A percentile compares a stretch with the other conserved stretches of the same genome.
Conservation (phyloP, 2,329 filamentous ascomycete species). For the Penicillium sp. region DNA sequence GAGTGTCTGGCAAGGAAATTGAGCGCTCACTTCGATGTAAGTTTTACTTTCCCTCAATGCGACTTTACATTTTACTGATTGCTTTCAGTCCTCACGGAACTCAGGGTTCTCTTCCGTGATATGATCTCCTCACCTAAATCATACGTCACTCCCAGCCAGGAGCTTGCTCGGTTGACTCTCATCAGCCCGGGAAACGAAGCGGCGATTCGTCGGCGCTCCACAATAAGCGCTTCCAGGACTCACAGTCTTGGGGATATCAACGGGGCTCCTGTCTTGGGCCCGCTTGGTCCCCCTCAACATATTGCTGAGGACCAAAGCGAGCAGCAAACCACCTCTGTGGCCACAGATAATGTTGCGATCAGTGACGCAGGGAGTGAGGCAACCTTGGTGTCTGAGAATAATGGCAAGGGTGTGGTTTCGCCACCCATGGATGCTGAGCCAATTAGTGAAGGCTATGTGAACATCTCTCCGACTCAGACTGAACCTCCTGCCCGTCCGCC, state of each 20-base stretch:
- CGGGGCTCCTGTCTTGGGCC: slow-evolving; percentile 48
- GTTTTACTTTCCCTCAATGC: slow-evolving; percentile 34
- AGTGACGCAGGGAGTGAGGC: slow-evolving; percentile 34
- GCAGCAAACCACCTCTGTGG: neutral
- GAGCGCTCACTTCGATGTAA: slow-evolving; percentile 70
- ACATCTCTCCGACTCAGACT: slow-evolving; percentile 14
- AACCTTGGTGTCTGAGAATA: slow-evolving; percentile 37
- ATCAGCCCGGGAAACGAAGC: slow-evolving; percentile 60
- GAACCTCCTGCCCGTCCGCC: slow-evolving; percentile 52
- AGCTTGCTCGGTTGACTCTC: slow-evolving; percentile 77
- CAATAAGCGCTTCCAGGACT: slow-evolving; percentile 35
- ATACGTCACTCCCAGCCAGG: slow-evolving; percentile 69
- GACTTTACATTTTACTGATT: neutral
- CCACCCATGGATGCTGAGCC: slow-evolving; percentile 17
- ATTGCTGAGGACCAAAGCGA: slow-evolving; percentile 21
- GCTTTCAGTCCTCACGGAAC: slow-evolving; percentile 67
- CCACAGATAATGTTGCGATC: neutral
- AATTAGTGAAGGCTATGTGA: slow-evolving; percentile 22
- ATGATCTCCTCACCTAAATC: slow-evolving; percentile 64
- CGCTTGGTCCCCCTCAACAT: slow-evolving; percentile 41
- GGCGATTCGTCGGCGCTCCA: slow-evolving; percentile 50
- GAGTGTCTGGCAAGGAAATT: slow-evolving; percentile 60
- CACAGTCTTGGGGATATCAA: slow-evolving; percentile 44
- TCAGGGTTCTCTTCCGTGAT: slow-evolving; percentile 68
- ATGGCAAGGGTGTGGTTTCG: slow-evolving; percentile 18